Percentiles rank a stretch among this genome's conserved stretches.
Conservation (phyloP, 441 rosid genomes). For the California macrophylla region DNA sequence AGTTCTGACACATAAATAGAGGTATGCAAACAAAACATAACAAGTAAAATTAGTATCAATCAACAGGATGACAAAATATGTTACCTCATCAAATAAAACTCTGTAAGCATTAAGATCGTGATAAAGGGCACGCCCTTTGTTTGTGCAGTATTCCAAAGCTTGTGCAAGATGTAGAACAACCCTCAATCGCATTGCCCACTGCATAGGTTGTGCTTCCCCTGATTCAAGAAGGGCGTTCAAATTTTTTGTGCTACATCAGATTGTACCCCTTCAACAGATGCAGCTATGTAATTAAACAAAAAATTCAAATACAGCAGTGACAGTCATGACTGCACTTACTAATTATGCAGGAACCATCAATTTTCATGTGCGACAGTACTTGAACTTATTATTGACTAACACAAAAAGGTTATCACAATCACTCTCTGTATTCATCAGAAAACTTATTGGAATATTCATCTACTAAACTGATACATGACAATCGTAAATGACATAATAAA, state of each 20-base stretch:
- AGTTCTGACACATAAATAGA: constrained; percentile 14
- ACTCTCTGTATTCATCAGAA: background rate
- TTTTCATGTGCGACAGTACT: background rate
- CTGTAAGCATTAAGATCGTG: constrained; percentile 90
- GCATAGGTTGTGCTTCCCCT: constrained; percentile 94
- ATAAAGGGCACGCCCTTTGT: constrained; percentile 75
- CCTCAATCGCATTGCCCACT: constrained; percentile 88
- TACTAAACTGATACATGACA: background rate
- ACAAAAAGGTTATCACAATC: background rate
- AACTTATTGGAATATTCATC: background rate
- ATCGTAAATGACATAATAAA: background rate
- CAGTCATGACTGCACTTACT: background rate
- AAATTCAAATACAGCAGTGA: background rate
- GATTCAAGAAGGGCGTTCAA: constrained; percentile 20
- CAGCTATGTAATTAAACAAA: background rate
- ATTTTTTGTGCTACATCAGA: background rate
- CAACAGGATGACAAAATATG: constrained; percentile 8
- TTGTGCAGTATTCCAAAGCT: constrained; percentile 77
- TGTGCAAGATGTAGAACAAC: constrained; percentile 83
- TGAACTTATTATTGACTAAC: background rate
- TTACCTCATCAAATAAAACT: constrained; percentile 80
- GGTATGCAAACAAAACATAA: constrained; percentile 11
- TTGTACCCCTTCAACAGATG: background rate
- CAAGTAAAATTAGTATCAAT: constrained; percentile 2
- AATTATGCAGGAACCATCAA: background rate